Percentiles rank a stretch among this genome's conserved stretches.
Conservation (phyloP, 2,329 filamentous ascomycete species). For the Cercospora sp. region DNA sequence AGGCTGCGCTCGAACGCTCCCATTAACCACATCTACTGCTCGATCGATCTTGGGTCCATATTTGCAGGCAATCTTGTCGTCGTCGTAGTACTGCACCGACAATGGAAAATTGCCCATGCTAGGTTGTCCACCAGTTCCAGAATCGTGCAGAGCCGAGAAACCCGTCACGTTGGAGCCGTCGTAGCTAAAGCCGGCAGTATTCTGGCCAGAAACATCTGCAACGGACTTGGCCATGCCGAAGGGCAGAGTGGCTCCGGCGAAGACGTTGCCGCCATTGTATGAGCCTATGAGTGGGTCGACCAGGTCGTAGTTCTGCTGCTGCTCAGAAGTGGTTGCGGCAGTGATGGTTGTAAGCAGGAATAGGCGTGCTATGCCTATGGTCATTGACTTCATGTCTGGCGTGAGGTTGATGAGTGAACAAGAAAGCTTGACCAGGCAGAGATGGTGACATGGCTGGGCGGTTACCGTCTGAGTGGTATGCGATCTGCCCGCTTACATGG, state of each 20-base stretch:
- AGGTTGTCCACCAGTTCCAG: conserved; percentile 47
- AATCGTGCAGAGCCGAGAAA: conserved; percentile 52
- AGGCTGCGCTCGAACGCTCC: conserved; percentile 54
- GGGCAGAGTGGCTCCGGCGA: conserved; percentile 41
- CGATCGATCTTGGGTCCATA: conserved; percentile 53
- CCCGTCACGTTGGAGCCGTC: conserved; percentile 47
- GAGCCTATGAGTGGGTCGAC: conserved; percentile 48
- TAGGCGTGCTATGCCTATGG: neutral
- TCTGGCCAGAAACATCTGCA: conserved; percentile 50
- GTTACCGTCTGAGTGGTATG: neutral
- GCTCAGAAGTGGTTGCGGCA: neutral
- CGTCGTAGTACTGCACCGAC: conserved; percentile 28
- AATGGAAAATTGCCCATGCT: conserved; percentile 29
- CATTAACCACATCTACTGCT: conserved; percentile 50
- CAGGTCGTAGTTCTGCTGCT: conserved; percentile 30
- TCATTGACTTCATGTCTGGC: neutral
- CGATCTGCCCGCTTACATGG: neutral
- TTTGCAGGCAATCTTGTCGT: conserved; percentile 43
- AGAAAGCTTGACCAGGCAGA: neutral
- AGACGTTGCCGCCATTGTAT: conserved; percentile 45
- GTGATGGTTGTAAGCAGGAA: neutral
- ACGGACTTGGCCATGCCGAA: conserved; percentile 51
- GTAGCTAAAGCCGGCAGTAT: conserved; percentile 58
- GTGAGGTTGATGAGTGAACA: neutral
- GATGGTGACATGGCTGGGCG: neutral